Percentiles rank a stretch among this genome's conserved stretches.
These are phyloP conservation scores for Porphyrellus sp. DNA, from an alignment of 1,284 basidiomycete genomes.

Conservation along the genomic window DNA sequence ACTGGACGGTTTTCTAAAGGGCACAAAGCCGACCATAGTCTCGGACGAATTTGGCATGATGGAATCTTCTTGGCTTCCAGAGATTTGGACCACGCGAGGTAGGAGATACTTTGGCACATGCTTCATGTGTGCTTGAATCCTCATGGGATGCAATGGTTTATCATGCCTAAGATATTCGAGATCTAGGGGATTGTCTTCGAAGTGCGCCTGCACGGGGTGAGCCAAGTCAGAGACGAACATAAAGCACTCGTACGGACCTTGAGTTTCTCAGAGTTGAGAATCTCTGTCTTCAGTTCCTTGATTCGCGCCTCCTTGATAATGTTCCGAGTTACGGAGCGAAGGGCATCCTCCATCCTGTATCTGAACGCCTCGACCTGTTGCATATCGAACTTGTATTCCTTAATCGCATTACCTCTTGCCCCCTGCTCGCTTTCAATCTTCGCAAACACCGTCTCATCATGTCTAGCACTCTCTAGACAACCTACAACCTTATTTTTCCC, in stretches of 20 bases:
- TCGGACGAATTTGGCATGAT: slow-evolving; percentile 22
- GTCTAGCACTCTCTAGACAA: slow-evolving; percentile 60
- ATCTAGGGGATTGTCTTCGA: slow-evolving; percentile 96
- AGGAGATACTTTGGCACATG: slow-evolving; percentile 93
- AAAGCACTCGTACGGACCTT: slow-evolving; percentile 59
- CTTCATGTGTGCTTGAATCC: slow-evolving; percentile 91
- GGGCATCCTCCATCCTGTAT: slow-evolving; percentile 96
- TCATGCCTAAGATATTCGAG: slow-evolving; percentile 93
- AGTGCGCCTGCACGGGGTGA: slow-evolving; percentile 74
- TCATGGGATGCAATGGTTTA: slow-evolving; percentile 85
- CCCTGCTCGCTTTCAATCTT: slow-evolving; percentile 75
- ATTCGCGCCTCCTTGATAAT: slow-evolving; percentile 89
- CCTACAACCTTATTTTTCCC: slow-evolving; percentile 77
- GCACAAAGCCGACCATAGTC: slow-evolving; percentile 53
- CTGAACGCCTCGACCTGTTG: slow-evolving; percentile 96
- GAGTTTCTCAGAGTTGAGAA: slow-evolving; percentile 92
- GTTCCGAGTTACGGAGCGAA: slow-evolving; percentile 84
- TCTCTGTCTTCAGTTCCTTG: slow-evolving; percentile 92
- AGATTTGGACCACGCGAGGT: slow-evolving; percentile 70
- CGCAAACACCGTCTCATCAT: slow-evolving; percentile 73
- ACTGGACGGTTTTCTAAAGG: slow-evolving; percentile 60
- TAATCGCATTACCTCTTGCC: slow-evolving; percentile 72
- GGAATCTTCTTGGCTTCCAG: slow-evolving; percentile 29
- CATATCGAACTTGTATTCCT: slow-evolving; percentile 93
- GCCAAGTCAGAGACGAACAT: neutral